Evolutionary conservation across 805 yeast genomes (phyloP), one percentile per base, ranked within the genome.

Genomic region (Metschnikowia dekortorum): DNA sequence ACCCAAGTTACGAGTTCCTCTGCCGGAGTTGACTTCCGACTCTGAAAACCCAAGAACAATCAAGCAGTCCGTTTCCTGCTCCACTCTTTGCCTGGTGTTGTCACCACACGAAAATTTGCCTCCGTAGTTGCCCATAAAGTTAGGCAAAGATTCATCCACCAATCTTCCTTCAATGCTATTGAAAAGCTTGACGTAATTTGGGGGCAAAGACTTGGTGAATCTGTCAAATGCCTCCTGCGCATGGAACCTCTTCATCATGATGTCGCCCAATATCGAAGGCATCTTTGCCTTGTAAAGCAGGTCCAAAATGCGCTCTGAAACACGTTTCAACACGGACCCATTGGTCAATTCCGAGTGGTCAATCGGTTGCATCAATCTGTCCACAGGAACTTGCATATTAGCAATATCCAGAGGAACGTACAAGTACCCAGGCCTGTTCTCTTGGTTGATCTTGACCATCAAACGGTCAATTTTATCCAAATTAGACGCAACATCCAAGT

Each of bases 361-460:
- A 33, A 57, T 50, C 3, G 60, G 53, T 37, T 48, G 41, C 9
- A 34, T 44, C 47, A 70, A 63, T 39, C 64, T 55, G 8, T 43
- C 46, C 16, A 51, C 53, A 9, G 70, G 56, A 3, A 70, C 66
- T 43, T 43, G 52, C 7, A 61, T 22, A 48, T 82, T 81, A 8
- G 82, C 79, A 56, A 87, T 65, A 63, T 90, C 91, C 39, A 79
- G 70, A 1, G 97, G 97, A 43, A 91, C 65, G 63, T 81, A 88
- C 44, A 90, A 64, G 61, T 86, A 90, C 13, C 96, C 97, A 0
- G 97, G 97, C 63, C 84, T 81, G 36, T 84, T 82, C 42, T 78
- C 73, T 36, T 65, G 70, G 55, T 81, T 69, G 29, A 88, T 81
- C 14, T 75, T 70, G 40, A 60, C 61, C 49, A 91, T 78, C 6